These are phyloP conservation scores for Monosporozyma aerobia DNA, from an alignment of 805 yeast genomes.

Conservation along the genomic window DNA sequence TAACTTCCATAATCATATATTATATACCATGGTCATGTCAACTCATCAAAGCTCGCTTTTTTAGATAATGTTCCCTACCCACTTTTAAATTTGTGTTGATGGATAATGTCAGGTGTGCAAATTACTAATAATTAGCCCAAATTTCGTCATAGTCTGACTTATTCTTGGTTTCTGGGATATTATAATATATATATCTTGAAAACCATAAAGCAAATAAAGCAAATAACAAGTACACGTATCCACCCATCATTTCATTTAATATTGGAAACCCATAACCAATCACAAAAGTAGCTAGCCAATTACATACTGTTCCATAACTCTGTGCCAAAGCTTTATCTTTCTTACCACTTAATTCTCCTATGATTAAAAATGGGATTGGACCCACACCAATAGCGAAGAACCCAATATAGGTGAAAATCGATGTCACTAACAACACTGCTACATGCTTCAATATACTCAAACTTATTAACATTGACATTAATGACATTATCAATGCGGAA, in stretches of 20 bases:
- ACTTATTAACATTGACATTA: constrained; percentile 54
- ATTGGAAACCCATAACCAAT: constrained; percentile 78
- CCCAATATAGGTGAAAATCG: constrained; percentile 66
- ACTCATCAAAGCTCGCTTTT: background rate
- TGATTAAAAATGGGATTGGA: constrained; percentile 85
- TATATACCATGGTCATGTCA: too few relatives aligned
- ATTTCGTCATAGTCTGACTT: constrained; percentile 13
- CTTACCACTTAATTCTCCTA: constrained; percentile 72
- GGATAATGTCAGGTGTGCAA: too few relatives aligned
- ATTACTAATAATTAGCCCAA: constrained; percentile 11
- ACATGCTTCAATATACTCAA: constrained; percentile 47
- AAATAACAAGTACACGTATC: constrained; percentile 69
- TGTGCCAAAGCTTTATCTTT: constrained; percentile 82
- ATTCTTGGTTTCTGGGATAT: constrained; percentile 19
- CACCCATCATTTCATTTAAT: constrained; percentile 56
- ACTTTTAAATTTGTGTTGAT: too few relatives aligned
- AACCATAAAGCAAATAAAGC: constrained; percentile 47
- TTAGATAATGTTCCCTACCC: background rate
- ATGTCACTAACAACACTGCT: constrained; percentile 45
- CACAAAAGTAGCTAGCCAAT: constrained; percentile 83
- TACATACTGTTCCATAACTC: constrained; percentile 82
- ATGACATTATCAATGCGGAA: constrained; percentile 62
- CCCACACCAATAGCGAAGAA: constrained; percentile 90
- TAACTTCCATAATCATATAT: background rate
- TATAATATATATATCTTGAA: constrained; percentile 31